Evolutionary conservation across 2,329 filamentous ascomycete species (phyloP).

Genomic region (Curvularia spicifera): DNA sequence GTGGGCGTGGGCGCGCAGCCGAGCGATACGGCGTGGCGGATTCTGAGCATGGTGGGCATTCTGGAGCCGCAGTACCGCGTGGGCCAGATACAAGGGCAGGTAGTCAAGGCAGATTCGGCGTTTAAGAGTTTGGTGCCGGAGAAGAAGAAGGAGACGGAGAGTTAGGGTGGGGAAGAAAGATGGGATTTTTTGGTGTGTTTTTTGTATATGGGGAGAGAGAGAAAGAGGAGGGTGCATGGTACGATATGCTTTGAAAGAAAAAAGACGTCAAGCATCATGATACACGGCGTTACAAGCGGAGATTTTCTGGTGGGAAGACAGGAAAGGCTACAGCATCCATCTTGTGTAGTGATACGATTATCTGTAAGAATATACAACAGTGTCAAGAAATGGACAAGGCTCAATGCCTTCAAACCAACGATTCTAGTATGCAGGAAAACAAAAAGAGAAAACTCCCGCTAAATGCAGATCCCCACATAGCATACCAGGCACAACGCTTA

Average conservation of each 20-base stretch:
- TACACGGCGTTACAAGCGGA: neutral
- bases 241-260: neutral
- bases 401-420: neutral
- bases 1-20: conserved; percentile 96
- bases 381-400: neutral
- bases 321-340: neutral
- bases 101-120: conserved; percentile 26
- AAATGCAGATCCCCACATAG: conserved; percentile 5
- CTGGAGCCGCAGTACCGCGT: conserved; percentile 48
- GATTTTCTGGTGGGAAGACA: neutral
- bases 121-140: conserved; percentile 8
- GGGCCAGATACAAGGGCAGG: conserved; percentile 40
- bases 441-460: conserved; percentile 8
- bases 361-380: conserved; percentile 1
- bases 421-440: neutral
- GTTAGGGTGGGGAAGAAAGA: neutral
- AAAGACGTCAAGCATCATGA: neutral
- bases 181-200: neutral
- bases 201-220: neutral
- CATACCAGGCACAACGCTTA: conserved; percentile 41
- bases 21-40: conserved; percentile 84
- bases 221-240: neutral
- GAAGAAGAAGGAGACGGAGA: neutral
- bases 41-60: conserved; percentile 73
- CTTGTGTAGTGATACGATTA: neutral